Percentiles rank a stretch among this genome's conserved stretches.
These are phyloP conservation scores for Eimeria brunetti DNA, from an alignment of 169 alveolate genomes.

Conservation along the genomic window DNA sequence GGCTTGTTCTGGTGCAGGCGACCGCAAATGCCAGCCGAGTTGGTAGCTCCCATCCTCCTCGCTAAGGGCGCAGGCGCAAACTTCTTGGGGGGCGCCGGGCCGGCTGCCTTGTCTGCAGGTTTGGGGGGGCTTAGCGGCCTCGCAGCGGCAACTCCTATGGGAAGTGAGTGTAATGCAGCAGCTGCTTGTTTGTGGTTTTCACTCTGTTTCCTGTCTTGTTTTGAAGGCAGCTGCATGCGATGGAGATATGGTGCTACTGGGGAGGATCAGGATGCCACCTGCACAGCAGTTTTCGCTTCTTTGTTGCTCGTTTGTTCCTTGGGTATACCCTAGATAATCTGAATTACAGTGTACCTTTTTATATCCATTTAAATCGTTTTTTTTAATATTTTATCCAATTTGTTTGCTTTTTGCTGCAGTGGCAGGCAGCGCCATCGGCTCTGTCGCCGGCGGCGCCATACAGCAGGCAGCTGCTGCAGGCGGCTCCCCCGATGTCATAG, in stretches of 20 bases:
- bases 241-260: no score
- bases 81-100: not conserved
- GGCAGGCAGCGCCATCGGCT: not conserved
- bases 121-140: not conserved
- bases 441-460: not conserved
- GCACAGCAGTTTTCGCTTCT: no score
- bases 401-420: not conserved
- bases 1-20: not conserved
- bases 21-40: constrained; percentile 30
- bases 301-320: no score
- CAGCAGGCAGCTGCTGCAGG: not conserved
- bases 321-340: no score
- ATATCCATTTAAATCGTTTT: no score
- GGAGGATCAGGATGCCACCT: no score
- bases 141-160: not conserved
- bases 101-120: not conserved
- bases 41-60: constrained; percentile 13
- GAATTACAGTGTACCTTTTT: no score
- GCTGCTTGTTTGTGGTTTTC: not conserved
- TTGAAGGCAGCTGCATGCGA: no score
- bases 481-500: not conserved
- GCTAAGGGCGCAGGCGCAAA: constrained; percentile 40
- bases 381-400: no score
- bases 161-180: not conserved
- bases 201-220: not conserved